phyloP scores from a whole-genome alignment of 805 yeast species.

The Candida saitoana region DNA sequence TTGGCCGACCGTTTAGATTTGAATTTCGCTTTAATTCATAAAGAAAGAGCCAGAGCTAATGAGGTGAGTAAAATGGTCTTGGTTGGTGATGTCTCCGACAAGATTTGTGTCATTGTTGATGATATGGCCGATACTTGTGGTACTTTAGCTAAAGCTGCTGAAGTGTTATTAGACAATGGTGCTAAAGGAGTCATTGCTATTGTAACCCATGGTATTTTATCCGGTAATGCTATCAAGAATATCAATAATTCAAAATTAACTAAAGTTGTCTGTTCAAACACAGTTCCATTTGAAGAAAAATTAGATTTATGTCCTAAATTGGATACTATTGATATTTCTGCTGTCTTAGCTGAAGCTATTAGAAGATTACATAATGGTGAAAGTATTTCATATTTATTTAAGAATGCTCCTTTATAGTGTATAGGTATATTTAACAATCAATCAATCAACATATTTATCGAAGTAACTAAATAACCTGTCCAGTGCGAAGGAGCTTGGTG shows the following conservation, averaged over 20 bases:
- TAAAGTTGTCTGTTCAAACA: conserved; percentile 84
- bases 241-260: conserved; percentile 64
- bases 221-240: conserved; percentile 76
- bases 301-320: conserved; percentile 59
- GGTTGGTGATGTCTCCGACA: conserved; percentile 88
- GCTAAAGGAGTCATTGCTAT: conserved; percentile 87
- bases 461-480: no score
- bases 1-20: conserved; percentile 89
- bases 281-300: conserved; percentile 77
- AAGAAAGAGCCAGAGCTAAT: conserved; percentile 91
- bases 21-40: conserved; percentile 92
- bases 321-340: conserved; percentile 78
- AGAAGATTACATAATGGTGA: conserved; percentile 96
- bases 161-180: conserved; percentile 71
- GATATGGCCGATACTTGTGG: conserved; percentile 99
- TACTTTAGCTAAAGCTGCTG: conserved; percentile 91
- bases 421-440: no score
- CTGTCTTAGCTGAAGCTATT: conserved; percentile 88
- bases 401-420: conserved; percentile 44
- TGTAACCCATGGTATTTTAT: conserved; percentile 92
- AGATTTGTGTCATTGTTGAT: conserved; percentile 82
- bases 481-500: no score
- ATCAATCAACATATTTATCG: neutral
- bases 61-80: conserved; percentile 93
- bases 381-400: conserved; percentile 82